phyloP scores from a whole-genome alignment of 2,329 filamentous ascomycete genomes.

The Ascochyta clinopodiicola region DNA sequence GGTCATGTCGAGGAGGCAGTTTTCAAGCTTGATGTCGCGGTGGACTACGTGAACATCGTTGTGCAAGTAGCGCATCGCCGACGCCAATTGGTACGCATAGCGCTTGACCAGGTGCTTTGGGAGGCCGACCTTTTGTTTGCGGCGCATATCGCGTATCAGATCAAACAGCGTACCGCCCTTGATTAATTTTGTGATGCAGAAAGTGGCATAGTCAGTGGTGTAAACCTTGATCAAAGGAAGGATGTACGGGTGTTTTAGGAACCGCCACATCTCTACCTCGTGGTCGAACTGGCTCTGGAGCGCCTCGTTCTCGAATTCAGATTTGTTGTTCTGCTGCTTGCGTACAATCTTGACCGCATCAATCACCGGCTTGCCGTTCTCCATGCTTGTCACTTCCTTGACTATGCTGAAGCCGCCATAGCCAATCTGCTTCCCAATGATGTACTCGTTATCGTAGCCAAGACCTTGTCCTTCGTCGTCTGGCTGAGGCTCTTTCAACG shows the following conservation, averaged over 20 bases:
- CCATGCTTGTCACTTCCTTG: constrained; percentile 70
- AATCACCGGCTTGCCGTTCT: constrained; percentile 59
- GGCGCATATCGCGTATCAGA: constrained; percentile 62
- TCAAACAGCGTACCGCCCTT: constrained; percentile 71
- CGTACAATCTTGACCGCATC: constrained; percentile 73
- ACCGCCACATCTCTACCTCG: constrained; percentile 72
- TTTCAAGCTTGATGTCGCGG: constrained; percentile 73
- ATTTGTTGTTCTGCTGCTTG: constrained; percentile 62
- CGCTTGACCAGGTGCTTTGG: constrained; percentile 60
- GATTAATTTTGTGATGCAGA: constrained; percentile 70
- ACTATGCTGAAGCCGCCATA: constrained; percentile 71
- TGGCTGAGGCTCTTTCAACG: constrained; percentile 57
- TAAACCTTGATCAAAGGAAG: constrained; percentile 69
- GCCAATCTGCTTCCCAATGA: constrained; percentile 70
- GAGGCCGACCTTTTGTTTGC: constrained; percentile 53
- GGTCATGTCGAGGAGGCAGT: constrained; percentile 67
- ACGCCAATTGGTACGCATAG: constrained; percentile 69
- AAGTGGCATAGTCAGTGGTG: constrained; percentile 72
- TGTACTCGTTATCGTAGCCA: constrained; percentile 65
- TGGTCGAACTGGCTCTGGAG: constrained; percentile 72
- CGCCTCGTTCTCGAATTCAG: constrained; percentile 68
- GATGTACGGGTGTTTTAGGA: constrained; percentile 67
- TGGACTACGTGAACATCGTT: constrained; percentile 72
- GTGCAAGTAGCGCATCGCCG: constrained; percentile 70
- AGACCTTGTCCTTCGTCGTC: constrained; percentile 73